Conservation (phyloP, 495 filamentous ascomycete genomes). For the Hyaloscypha bicolor region DNA sequence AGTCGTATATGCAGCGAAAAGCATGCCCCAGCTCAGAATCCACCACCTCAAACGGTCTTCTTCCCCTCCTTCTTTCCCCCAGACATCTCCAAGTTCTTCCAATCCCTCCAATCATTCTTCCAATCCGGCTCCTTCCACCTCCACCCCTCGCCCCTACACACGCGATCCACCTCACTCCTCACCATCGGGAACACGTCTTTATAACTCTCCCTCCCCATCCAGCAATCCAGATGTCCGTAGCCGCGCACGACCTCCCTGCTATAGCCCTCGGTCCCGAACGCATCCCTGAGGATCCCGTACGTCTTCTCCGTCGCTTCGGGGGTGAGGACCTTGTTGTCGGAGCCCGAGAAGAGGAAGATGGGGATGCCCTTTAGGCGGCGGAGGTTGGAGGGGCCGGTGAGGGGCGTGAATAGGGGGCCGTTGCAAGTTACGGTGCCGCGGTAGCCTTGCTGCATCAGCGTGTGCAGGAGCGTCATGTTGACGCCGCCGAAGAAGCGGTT, state of each 20-base stretch:
- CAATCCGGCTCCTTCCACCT: conserved; percentile 23
- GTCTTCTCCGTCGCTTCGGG: conserved; percentile 58
- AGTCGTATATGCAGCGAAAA: neutral
- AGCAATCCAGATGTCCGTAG: conserved; percentile 70
- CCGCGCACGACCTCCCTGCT: conserved; percentile 55
- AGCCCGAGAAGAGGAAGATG: conserved; percentile 60
- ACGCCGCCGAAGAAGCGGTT: conserved; percentile 63
- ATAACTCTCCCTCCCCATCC: conserved; percentile 64
- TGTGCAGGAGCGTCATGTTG: conserved; percentile 59
- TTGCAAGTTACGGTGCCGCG: conserved; percentile 56
- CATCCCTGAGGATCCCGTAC: conserved; percentile 56
- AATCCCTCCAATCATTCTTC: conserved; percentile 20
- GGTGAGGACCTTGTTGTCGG: conserved; percentile 61
- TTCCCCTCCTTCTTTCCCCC: neutral
- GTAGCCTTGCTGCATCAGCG: conserved; percentile 59
- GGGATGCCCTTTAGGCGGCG: conserved; percentile 54
- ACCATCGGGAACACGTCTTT: conserved; percentile 66
- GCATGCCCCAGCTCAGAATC: neutral
- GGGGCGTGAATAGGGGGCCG: conserved; percentile 42
- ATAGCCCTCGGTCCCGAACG: conserved; percentile 54
- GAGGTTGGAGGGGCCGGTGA: conserved; percentile 54
- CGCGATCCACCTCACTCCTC: conserved; percentile 54
- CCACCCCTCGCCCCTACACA: conserved; percentile 32
- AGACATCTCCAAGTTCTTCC: conserved; percentile 20
- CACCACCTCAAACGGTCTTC: neutral